These are phyloP conservation scores for Daldinia sp. DNA, from an alignment of 2,329 filamentous ascomycete species.

Conservation along the genomic window DNA sequence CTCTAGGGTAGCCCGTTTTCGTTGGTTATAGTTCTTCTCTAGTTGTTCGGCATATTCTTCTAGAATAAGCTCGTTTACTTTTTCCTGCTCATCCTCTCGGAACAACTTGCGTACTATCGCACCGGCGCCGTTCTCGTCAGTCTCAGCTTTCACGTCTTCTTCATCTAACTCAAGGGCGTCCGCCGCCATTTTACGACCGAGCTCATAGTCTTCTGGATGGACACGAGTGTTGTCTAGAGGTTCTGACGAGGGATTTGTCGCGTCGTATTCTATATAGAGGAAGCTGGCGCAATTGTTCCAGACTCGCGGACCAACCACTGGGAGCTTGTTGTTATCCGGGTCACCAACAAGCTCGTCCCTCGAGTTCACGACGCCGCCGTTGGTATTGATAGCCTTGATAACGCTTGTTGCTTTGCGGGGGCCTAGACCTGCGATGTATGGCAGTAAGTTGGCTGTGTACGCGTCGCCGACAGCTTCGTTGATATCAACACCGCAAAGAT, in stretches of 20 bases:
- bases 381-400: constrained; percentile 90
- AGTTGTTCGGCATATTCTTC: constrained; percentile 98
- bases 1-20: constrained; percentile 94
- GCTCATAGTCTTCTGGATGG: constrained; percentile 97
- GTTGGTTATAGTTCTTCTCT: constrained; percentile 90
- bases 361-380: constrained; percentile 86
- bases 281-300: constrained; percentile 99
- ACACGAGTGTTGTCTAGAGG: constrained; percentile 97
- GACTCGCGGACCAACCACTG: constrained; percentile 87
- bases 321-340: constrained; percentile 79
- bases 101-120: constrained; percentile 96
- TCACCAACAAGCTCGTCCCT: constrained; percentile 91
- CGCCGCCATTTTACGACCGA: constrained; percentile 97
- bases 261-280: constrained; percentile 88
- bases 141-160: constrained; percentile 96
- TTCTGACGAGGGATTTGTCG: constrained; percentile 84
- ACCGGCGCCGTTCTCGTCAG: constrained; percentile 87
- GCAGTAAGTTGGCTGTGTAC: constrained; percentile 87
- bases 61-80: constrained; percentile 94
- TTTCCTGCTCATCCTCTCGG: constrained; percentile 91
- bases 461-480: constrained; percentile 88
- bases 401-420: constrained; percentile 89
- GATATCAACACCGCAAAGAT: constrained; percentile 93
- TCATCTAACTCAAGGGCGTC: constrained; percentile 97
- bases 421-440: constrained; percentile 90